Percentiles rank a stretch among this genome's conserved stretches.
Evolutionary conservation across 768 basidiomycete genomes (phyloP).

Genomic region (Pleurotus salmoneostramineus): DNA sequence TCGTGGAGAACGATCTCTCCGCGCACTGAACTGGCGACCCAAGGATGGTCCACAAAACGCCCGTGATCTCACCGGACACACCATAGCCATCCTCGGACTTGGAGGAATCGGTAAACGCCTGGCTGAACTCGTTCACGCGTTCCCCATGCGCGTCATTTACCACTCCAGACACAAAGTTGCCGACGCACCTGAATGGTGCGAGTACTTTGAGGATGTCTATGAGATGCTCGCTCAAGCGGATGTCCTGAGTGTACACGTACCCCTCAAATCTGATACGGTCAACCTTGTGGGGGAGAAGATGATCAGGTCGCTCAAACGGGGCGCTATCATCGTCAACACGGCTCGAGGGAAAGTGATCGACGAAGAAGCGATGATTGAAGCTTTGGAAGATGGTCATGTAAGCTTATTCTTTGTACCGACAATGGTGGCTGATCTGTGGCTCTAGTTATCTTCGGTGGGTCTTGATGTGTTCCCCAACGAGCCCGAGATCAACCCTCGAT

Average conservation of each 20-base stretch:
- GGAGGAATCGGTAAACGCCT: constrained; percentile 75
- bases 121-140: constrained; percentile 68
- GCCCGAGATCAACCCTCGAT: constrained; percentile 71
- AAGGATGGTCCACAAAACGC: constrained; percentile 39
- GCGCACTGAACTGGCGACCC: constrained; percentile 59
- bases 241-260: constrained; percentile 84
- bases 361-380: constrained; percentile 81
- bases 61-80: constrained; percentile 65
- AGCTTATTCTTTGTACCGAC: constrained; percentile 20
- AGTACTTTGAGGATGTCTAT: constrained; percentile 64
- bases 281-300: constrained; percentile 70
- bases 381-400: constrained; percentile 85
- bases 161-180: constrained; percentile 57
- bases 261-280: constrained; percentile 70
- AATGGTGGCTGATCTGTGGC: constrained; percentile 6
- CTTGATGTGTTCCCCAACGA: constrained; percentile 88
- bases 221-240: constrained; percentile 71
- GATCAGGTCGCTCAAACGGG: constrained; percentile 75
- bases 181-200: constrained; percentile 67
- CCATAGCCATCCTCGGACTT: constrained; percentile 70
- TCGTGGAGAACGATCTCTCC: constrained; percentile 55
- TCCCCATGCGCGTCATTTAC: constrained; percentile 90
- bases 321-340: constrained; percentile 80
- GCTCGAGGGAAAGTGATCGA: constrained; percentile 90
- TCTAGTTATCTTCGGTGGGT: constrained; percentile 73